Percentiles rank a stretch among this genome's conserved stretches.
Conservation (phyloP, 495 filamentous ascomycete species). For the Pseudotulostoma volvatum region DNA sequence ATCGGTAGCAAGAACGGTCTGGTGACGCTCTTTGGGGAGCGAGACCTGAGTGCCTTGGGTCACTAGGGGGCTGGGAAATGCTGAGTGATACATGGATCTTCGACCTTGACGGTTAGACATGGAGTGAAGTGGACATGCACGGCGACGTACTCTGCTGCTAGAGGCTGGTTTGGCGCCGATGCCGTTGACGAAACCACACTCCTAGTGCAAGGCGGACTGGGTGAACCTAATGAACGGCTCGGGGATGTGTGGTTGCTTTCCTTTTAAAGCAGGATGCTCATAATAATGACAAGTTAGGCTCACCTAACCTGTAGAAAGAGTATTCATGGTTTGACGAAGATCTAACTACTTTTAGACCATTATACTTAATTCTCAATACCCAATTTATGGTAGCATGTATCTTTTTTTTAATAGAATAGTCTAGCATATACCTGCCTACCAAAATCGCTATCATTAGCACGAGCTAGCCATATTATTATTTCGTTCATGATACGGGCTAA, state of each 20-base stretch:
- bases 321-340: no score
- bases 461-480: no score
- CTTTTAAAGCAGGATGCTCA: no score
- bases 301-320: no score
- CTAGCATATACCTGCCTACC: no score
- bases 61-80: constrained; percentile 55
- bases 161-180: constrained; percentile 33
- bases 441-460: no score
- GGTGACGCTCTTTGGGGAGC: constrained; percentile 53
- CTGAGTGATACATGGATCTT: constrained; percentile 60
- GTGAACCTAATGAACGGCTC: constrained; percentile 28
- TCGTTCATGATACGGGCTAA: no score
- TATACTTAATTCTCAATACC: no score
- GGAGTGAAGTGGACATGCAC: constrained; percentile 33
- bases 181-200: constrained; percentile 14
- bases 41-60: constrained; percentile 40
- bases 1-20: constrained; percentile 40
- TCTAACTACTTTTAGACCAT: no score
- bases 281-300: no score
- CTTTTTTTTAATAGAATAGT: no score
- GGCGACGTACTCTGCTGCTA: constrained; percentile 26
- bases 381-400: no score
- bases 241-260: constrained; percentile 29
- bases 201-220: constrained; percentile 32
- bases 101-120: constrained; percentile 37